Evolutionary conservation across 805 yeast species (phyloP), one percentile per base, ranked within the genome.

Genomic region (Candida broadrunensis): DNA sequence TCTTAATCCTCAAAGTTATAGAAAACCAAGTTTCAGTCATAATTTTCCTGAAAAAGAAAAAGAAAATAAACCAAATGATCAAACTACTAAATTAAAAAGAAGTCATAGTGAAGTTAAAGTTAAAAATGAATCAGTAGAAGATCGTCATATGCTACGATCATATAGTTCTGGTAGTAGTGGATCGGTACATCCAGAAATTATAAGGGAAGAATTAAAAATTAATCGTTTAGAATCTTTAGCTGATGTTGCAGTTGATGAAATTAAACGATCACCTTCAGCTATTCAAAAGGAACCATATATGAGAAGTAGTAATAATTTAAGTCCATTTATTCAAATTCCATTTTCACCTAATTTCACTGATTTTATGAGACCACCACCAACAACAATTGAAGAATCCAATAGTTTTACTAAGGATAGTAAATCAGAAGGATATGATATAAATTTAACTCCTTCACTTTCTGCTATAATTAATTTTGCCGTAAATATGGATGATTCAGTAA

Each of bases 1-100:
- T 0, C 61, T 70, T 31, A 77, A 75, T 39, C 83, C 83, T 0
- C 65, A 60, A 3, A 45, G 52, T 5, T 56, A 64, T 29, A 34
- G 27, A 7, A 47, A 38, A 24, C 30, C 41, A 41, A 39, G 31
- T 17, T 14, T 27, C 7, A 36, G 24, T 29, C 35, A 14, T 29
- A 14, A 17, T 13, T 5, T 14, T 29, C 6, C 12, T 5, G 6
- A 8, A 4, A 11, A n/a, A 27, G 12, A 13, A n/a, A 15, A 5
- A n/a, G 31, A 17, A 18, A 37, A 17, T 23, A 15, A 14, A 13
- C 16, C 29, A 13, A 20, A 11, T 19, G 18, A 17, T 16, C 16
- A 4, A 24, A n/a, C 27, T 16, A 13, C 18, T 5, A 41, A 41
- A 27, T 7, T 44, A 33, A 49, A 44, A 44, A 36, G 52, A 42